Base-by-base conservation (phyloP, 2,329 filamentous ascomycete genomes). In the Calonectria fujianensis region DNA sequence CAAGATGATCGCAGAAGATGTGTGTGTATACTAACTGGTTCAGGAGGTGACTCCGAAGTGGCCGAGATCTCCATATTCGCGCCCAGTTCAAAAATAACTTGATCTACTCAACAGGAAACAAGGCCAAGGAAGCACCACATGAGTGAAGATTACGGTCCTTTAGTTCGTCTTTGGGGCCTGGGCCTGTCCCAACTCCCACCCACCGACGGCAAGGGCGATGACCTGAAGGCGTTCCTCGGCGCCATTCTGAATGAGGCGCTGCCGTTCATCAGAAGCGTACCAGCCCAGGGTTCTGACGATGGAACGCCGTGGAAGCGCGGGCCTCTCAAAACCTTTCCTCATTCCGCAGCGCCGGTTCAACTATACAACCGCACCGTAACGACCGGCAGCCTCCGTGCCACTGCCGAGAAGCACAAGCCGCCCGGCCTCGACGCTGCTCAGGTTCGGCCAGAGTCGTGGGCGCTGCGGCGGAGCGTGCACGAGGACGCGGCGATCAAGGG, bases 401-500 rank as follows among this genome's bases (percentile, higher is more conserved):
- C 87, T 50, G 84, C 85, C 10, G 80, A 83, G 45, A 80, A 82
- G 74, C 82, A 84, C 74, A 81, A 82, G 67, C 80, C 81, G 6
- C 77, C 80, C 1, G 74, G 79, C 13, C 73, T 82, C 20, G 73
- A 72, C 32, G 75, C 74, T 10, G 48, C 65, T 9, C 79, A 78
- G 45, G 39, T 80, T 24, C 77, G 76, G 31, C 67, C 82, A 1
- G 93, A 94, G 83, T 89, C 87, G 24, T 95, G 94, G 94, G 89
- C 89, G 69, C 90, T 90, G 51, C 89, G 94, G 71, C 88, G 88
- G 57, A 94, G 91, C 81, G 84, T 90, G 52, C 94, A 95, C 82
- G 85, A 86, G 72, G 88, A 93, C 79, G 85, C 83, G 8, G 84
- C 86, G 24, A 85, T 84, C 50, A 80, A 80, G 31, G 89, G 90